These are phyloP conservation scores for Didymellaceae sp. DNA, from an alignment of 2,329 filamentous ascomycete species.

Conservation along the genomic window DNA sequence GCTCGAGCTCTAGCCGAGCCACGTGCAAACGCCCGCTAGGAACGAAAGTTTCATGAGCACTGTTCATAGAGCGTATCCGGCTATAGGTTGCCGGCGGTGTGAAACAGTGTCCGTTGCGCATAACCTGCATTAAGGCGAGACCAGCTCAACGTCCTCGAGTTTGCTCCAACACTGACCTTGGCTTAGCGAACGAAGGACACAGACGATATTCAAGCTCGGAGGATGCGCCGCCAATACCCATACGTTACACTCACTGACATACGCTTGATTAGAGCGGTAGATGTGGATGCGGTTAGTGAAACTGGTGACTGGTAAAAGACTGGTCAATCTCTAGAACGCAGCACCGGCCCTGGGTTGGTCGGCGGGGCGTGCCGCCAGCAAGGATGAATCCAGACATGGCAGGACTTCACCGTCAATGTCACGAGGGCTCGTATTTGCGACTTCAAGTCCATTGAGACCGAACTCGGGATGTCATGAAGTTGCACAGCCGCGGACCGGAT, in stretches of 20 bases:
- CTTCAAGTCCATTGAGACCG: no score
- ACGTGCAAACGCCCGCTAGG: no score
- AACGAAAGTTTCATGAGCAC: conserved; percentile 1
- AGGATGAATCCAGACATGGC: no score
- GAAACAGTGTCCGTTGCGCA: conserved; percentile 8
- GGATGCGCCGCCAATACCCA: conserved; percentile 4
- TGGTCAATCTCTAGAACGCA: conserved; percentile 5
- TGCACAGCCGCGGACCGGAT: conserved; percentile 12
- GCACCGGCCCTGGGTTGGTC: conserved; percentile 1
- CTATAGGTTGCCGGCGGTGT: neutral
- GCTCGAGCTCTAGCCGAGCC: no score
- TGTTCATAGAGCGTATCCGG: neutral
- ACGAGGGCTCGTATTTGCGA: conserved; percentile 16
- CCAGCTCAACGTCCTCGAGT: conserved; percentile 1
- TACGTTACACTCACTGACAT: neutral
- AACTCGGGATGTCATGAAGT: neutral
- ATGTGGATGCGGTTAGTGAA: conserved; percentile 27
- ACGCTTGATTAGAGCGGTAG: conserved; percentile 10
- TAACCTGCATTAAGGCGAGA: conserved; percentile 2
- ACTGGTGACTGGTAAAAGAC: conserved; percentile 21
- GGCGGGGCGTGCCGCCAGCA: neutral
- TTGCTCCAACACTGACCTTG: neutral
- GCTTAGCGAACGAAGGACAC: neutral
- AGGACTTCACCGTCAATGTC: conserved; percentile 12
- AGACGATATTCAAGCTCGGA: neutral